phyloP scores from a whole-genome alignment of 2,329 filamentous ascomycete genomes.

The Sclerotinia nivalis region DNA sequence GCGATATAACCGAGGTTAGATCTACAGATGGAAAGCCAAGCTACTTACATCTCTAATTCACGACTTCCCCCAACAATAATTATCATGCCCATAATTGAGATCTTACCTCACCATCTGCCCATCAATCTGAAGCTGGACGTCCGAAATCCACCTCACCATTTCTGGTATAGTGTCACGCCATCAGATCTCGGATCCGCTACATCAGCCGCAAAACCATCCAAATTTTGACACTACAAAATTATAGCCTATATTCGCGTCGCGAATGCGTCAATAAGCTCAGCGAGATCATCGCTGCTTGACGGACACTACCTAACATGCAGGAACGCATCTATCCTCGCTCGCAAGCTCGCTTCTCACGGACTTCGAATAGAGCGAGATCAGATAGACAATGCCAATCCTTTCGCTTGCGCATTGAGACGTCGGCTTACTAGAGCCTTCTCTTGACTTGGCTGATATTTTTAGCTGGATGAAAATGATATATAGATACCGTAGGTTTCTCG shows the following conservation, averaged over 20 bases:
- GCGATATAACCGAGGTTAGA: neutral
- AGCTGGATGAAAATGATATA: slow-evolving; percentile 6
- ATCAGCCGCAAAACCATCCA: slow-evolving; percentile 7
- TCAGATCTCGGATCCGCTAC: slow-evolving; percentile 14
- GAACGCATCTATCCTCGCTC: neutral
- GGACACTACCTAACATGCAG: neutral
- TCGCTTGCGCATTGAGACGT: slow-evolving; percentile 9
- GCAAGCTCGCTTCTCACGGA: slow-evolving; percentile 16
- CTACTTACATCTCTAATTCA: neutral
- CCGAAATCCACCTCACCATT: neutral
- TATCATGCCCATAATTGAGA: neutral
- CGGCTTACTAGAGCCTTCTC: slow-evolving; percentile 5
- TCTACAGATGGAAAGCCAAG: neutral
- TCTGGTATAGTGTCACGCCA: neutral
- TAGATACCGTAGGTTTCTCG: neutral
- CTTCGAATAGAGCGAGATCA: slow-evolving; percentile 15
- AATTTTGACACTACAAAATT: slow-evolving; percentile 2
- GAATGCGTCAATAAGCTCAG: neutral
- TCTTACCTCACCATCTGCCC: neutral
- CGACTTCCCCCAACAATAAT: neutral
- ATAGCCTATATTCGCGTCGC: slow-evolving; percentile 1
- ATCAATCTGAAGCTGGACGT: slow-evolving; percentile 18
- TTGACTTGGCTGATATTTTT: slow-evolving; percentile 2
- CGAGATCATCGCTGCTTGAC: neutral
- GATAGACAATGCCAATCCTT: neutral